Conservation (phyloP, 345 rosid species). For the Syzygium jambos region DNA sequence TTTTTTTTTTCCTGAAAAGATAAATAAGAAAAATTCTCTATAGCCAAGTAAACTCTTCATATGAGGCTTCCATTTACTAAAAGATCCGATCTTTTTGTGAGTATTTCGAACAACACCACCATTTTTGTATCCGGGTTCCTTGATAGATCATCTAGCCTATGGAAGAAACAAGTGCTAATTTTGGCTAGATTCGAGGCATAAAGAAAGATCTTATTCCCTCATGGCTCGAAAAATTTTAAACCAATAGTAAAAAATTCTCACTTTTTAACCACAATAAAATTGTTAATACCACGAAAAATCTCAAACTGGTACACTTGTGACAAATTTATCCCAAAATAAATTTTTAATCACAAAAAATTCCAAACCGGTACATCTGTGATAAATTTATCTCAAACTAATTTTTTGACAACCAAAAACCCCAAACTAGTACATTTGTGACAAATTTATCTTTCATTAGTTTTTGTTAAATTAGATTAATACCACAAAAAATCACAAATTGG, state of each 20-base stretch:
- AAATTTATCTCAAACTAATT: too few relatives aligned
- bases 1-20: neutral
- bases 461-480: too few relatives aligned
- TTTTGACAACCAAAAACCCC: too few relatives aligned
- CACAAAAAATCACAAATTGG: too few relatives aligned
- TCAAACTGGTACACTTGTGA: too few relatives aligned
- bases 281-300: too few relatives aligned
- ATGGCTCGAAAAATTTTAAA: neutral
- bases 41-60: neutral
- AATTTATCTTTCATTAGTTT: too few relatives aligned
- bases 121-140: neutral
- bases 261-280: neutral
- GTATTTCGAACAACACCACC: neutral
- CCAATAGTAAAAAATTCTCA: neutral
- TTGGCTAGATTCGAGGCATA: neutral
- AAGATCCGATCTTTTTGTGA: neutral
- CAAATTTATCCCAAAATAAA: too few relatives aligned
- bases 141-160: neutral
- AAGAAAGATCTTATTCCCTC: neutral
- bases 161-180: neutral
- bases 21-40: neutral
- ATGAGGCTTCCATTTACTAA: neutral
- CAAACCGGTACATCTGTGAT: too few relatives aligned
- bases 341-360: too few relatives aligned
- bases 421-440: too few relatives aligned